phyloP scores from a whole-genome alignment of 2,329 filamentous ascomycete species.

The Mollisia scopiformis region DNA sequence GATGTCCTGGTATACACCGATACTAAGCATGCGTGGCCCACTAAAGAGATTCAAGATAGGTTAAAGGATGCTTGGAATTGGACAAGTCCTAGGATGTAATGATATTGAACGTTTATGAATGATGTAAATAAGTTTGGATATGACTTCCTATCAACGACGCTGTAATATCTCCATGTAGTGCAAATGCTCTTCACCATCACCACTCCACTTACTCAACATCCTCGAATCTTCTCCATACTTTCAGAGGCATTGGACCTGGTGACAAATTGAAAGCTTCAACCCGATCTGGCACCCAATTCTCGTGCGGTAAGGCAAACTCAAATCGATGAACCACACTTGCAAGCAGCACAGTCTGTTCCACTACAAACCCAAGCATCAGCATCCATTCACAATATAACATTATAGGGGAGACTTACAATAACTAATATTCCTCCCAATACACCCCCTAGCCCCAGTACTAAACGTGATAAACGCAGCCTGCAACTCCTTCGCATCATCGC shows the following conservation, averaged over 20 bases:
- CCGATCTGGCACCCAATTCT: constrained; percentile 34
- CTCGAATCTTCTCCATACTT: constrained; percentile 30
- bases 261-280: constrained; percentile 33
- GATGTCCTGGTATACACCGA: constrained; percentile 31
- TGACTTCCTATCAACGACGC: no score
- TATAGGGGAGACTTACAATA: constrained; percentile 27
- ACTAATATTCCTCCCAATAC: constrained; percentile 45
- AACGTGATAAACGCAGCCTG: constrained; percentile 45
- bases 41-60: constrained; percentile 34
- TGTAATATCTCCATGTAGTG: no score
- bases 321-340: constrained; percentile 47
- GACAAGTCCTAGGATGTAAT: constrained; percentile 2
- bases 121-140: background rate
- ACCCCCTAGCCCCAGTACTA: constrained; percentile 42
- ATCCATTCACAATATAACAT: no score
- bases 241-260: constrained; percentile 32
- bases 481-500: constrained; percentile 42
- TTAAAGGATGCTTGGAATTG: constrained; percentile 39
- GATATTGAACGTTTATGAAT: background rate
- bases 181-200: no score
- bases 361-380: constrained; percentile 6
- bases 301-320: constrained; percentile 41
- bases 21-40: constrained; percentile 40
- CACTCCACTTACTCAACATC: background rate
- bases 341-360: constrained; percentile 50